These are phyloP conservation scores for Anastatica hierochuntica DNA, from an alignment of 345 rosid genomes.

Conservation along the genomic window DNA sequence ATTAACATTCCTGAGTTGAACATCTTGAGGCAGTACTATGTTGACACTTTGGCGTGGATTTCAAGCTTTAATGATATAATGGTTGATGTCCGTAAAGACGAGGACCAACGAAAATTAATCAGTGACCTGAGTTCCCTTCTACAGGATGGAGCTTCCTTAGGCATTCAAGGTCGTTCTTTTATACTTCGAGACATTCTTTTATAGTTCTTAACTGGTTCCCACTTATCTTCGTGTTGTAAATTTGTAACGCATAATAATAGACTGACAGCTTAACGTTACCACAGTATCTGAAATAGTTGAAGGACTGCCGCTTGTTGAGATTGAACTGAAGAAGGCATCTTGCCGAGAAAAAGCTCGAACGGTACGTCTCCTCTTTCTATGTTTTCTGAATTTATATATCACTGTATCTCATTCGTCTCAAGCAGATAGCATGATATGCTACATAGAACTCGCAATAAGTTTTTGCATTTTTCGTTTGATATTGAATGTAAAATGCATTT, in stretches of 20 bases:
- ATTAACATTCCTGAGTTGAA: conserved; percentile 58
- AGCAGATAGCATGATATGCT: too few relatives aligned
- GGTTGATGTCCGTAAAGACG: conserved; percentile 40
- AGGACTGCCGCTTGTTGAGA: conserved; percentile 54
- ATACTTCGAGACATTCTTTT: neutral
- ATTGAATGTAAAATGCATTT: conserved; percentile 10
- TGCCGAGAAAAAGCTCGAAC: conserved; percentile 68
- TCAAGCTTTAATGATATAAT: conserved; percentile 38
- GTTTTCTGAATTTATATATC: too few relatives aligned
- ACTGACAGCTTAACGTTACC: conserved; percentile 1
- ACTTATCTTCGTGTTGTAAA: conserved; percentile 3
- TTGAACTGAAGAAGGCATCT: conserved; percentile 74
- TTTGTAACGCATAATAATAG: too few relatives aligned
- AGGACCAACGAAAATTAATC: conserved; percentile 51
- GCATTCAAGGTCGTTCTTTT: conserved; percentile 54
- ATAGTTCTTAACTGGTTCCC: neutral
- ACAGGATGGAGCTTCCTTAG: conserved; percentile 56
- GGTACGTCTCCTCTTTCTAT: conserved; percentile 35
- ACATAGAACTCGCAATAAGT: neutral
- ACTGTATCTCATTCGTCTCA: too few relatives aligned
- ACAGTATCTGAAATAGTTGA: conserved; percentile 40
- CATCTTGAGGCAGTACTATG: conserved; percentile 57
- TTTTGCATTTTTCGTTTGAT: neutral
- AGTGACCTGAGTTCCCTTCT: conserved; percentile 51
- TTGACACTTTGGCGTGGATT: conserved; percentile 50